Evolutionary conservation across 768 basidiomycete genomes (phyloP), one percentile per base, ranked within the genome.

Genomic region (Podaxis sp.): DNA sequence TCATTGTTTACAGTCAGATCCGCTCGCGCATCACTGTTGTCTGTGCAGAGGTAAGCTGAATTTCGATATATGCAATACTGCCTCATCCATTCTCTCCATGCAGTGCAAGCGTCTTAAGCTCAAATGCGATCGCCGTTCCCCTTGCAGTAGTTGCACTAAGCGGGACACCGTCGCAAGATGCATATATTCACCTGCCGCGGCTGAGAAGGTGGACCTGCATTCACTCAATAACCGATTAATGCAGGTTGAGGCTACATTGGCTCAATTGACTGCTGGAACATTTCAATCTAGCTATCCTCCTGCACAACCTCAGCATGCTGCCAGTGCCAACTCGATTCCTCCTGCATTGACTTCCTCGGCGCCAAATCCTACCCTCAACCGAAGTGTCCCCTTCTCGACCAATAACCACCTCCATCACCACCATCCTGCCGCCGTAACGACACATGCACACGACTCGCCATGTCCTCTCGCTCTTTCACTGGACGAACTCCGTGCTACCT

Each of bases 71-170:
- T 52, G 28, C 51, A 21, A 42, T 25, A 40, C 13, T 36, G 23
- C 18, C 59, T 62, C 57, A 61, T 62, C 61, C 55, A 42, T 40
- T n/a, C 50, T 50, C 32, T 28, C n/a, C 9, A 51, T 44, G 2
- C 69, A 93, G 89, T 94, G 91, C 77, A 93, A 93, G 71, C 89
- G 91, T 3, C 79, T 93, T 56, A 94, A 94, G 67, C 80, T 93
- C 56, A 91, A 88, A 75, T 94, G 91, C 69, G 91, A 93, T 74
- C 77, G 91, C 40, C 82, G 87, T 21, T 84, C 79, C 2, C 91
- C 91, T 0, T 93, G 91, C 64, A 84, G 84, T 0, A 87, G 86
- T 27, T 93, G 92, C 65, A 80, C 84, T 16, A 93, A 93, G 69
- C 87, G 91, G 62, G 88, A 90, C 68, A 90, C 89, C 0, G 81